Conservation (phyloP, 306 rosid species). For the Sicyos edulis region DNA sequence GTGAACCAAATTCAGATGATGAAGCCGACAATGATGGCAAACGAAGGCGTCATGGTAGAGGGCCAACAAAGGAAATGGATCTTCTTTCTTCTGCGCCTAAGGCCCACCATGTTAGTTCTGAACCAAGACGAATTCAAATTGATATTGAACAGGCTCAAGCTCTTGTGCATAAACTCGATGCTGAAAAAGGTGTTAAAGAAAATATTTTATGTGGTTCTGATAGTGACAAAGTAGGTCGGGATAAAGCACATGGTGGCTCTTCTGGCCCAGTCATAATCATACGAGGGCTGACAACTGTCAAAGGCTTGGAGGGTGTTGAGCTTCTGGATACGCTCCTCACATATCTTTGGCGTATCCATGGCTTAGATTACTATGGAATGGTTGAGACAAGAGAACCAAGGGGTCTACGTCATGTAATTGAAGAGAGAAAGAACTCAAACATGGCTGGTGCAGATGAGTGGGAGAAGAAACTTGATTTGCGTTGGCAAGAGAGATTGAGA, state of each 20-base stretch:
- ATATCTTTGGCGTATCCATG: slow-evolving; percentile 94
- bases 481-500: slow-evolving; percentile 80
- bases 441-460: slow-evolving; percentile 63
- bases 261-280: slow-evolving; percentile 75
- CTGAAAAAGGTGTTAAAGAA: slow-evolving; percentile 77
- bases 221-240: slow-evolving; percentile 57
- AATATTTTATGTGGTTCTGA: slow-evolving; percentile 65
- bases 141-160: slow-evolving; percentile 81
- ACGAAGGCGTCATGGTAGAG: slow-evolving; percentile 68
- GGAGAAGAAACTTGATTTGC: slow-evolving; percentile 79
- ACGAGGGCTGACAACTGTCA: slow-evolving; percentile 79
- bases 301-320: slow-evolving; percentile 91
- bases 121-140: slow-evolving; percentile 64
- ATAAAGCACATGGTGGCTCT: slow-evolving; percentile 65
- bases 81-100: slow-evolving; percentile 73
- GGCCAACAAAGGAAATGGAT: slow-evolving; percentile 61
- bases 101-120: slow-evolving; percentile 75
- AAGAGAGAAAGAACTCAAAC: slow-evolving; percentile 44
- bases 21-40: slow-evolving; percentile 66
- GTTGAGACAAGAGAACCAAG: slow-evolving; percentile 72
- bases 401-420: slow-evolving; percentile 88
- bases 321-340: slow-evolving; percentile 84
- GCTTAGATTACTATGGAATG: slow-evolving; percentile 92
- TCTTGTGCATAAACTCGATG: slow-evolving; percentile 78
- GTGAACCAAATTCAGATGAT: slow-evolving; percentile 90